phyloP scores from a whole-genome alignment of 2,329 filamentous ascomycete genomes.

The Xylaria sp. region DNA sequence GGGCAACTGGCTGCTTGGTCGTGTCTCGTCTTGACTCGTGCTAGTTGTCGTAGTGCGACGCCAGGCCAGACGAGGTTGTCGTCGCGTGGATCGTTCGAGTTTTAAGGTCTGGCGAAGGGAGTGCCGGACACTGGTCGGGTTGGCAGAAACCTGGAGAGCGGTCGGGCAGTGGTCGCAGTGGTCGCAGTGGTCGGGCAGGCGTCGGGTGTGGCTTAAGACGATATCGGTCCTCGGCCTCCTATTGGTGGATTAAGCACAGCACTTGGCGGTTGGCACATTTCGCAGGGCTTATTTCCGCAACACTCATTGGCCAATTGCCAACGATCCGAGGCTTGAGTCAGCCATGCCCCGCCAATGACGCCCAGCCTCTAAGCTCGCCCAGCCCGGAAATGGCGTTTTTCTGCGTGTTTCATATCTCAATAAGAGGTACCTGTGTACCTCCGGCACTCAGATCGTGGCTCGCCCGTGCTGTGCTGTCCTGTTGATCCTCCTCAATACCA shows the following conservation, averaged over 20 bases:
- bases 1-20: background rate
- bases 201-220: background rate
- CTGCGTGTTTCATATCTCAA: conserved; percentile 17
- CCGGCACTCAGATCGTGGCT: conserved; percentile 3
- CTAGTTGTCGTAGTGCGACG: conserved; percentile 1
- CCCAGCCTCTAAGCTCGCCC: background rate
- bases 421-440: background rate
- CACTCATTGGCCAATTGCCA: conserved; percentile 14
- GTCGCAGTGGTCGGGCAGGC: background rate
- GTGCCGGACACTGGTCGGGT: too few relatives aligned
- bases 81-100: background rate
- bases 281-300: background rate
- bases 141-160: background rate
- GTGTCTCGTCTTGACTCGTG: conserved; percentile 24
- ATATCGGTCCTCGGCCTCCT: background rate
- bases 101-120: too few relatives aligned
- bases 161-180: too few relatives aligned
- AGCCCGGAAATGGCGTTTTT: conserved; percentile 5
- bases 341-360: background rate
- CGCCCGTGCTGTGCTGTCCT: background rate
- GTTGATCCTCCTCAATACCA: background rate
- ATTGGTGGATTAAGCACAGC: conserved; percentile 16
- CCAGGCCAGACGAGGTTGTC: background rate
- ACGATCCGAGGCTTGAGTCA: conserved; percentile 2
- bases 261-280: conserved; percentile 10